phyloP scores from a whole-genome alignment of 345 rosid genomes.

The Euphorbia peplus region DNA sequence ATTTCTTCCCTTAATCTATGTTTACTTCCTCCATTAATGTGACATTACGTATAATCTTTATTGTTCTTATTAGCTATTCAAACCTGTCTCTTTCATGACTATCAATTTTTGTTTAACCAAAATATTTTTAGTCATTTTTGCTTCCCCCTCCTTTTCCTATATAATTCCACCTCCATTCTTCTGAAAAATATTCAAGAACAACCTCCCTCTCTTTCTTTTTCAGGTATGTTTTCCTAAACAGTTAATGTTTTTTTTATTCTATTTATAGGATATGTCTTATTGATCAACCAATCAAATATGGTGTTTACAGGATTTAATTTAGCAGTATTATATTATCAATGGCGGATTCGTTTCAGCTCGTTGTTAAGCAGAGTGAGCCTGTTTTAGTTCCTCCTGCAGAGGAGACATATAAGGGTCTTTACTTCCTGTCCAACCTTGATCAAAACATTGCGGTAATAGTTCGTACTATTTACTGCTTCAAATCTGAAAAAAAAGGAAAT shows the following conservation, averaged over 20 bases:
- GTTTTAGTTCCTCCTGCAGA: slow-evolving; percentile 55
- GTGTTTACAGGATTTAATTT: background rate
- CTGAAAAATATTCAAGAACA: background rate
- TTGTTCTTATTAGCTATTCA: background rate
- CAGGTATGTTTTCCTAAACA: slow-evolving; percentile 5
- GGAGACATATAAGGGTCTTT: slow-evolving; percentile 60
- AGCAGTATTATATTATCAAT: slow-evolving; percentile 11
- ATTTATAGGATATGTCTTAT: background rate
- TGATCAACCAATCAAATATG: background rate
- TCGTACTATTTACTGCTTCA: slow-evolving; percentile 75
- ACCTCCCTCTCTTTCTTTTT: background rate
- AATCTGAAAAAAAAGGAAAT: slow-evolving; percentile 58
- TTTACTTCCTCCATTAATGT: background rate
- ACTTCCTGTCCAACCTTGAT: slow-evolving; percentile 79
- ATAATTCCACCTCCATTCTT: slow-evolving; percentile 18
- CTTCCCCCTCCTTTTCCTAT: slow-evolving; percentile 25
- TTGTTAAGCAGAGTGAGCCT: slow-evolving; percentile 47
- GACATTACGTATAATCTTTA: background rate
- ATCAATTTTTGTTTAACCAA: slow-evolving; percentile 27
- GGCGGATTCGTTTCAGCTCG: slow-evolving; percentile 47
- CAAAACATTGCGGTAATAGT: slow-evolving; percentile 83
- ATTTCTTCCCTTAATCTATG: background rate
- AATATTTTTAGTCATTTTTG: background rate
- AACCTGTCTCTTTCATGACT: slow-evolving; percentile 32
- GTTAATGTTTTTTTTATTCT: background rate